A percentile compares a stretch with the other conserved stretches of the same genome.
phyloP scores from a whole-genome alignment of 2,329 filamentous ascomycete genomes.

The Lachnellula subtilissima region DNA sequence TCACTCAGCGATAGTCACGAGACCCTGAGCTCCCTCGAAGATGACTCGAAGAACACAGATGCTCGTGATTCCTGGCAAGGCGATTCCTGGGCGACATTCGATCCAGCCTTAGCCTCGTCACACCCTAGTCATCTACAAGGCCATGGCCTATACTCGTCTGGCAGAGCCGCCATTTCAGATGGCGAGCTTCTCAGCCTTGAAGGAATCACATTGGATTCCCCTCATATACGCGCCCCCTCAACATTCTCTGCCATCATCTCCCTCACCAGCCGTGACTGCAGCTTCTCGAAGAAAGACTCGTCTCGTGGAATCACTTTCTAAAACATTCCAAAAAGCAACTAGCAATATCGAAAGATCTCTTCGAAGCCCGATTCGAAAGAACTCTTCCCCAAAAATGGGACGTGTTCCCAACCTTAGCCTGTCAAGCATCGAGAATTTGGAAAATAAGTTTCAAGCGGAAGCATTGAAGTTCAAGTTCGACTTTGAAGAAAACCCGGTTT shows the following conservation, averaged over 20 bases:
- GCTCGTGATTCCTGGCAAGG: conserved; percentile 12
- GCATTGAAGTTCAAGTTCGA: conserved; percentile 43
- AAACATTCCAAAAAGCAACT: conserved; percentile 37
- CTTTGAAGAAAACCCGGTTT: conserved; percentile 37
- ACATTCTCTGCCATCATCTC: conserved; percentile 23
- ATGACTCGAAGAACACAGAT: conserved; percentile 10
- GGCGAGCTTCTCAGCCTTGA: conserved; percentile 30
- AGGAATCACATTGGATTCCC: conserved; percentile 25
- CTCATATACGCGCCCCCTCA: conserved; percentile 16
- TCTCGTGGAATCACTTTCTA: conserved; percentile 40
- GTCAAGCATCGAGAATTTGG: conserved; percentile 44
- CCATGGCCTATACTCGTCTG: conserved; percentile 24
- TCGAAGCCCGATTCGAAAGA: conserved; percentile 38
- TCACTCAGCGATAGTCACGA: conserved; percentile 37
- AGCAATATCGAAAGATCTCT: conserved; percentile 25
- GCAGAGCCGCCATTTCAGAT: conserved; percentile 30
- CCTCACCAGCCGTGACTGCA: conserved; percentile 11
- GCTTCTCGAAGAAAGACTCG: conserved; percentile 20
- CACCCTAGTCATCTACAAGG: conserved; percentile 1
- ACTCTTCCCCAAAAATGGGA: conserved; percentile 25
- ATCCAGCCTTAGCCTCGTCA: conserved; percentile 16
- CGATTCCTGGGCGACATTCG: conserved; percentile 13
- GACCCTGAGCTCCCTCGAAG: conserved; percentile 16
- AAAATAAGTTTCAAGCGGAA: conserved; percentile 43
- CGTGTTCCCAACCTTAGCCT: conserved; percentile 37